A percentile compares a stretch with the other conserved stretches of the same genome.
Conservation (phyloP, 345 rosid genomes). For the Passiflora organensis region DNA sequence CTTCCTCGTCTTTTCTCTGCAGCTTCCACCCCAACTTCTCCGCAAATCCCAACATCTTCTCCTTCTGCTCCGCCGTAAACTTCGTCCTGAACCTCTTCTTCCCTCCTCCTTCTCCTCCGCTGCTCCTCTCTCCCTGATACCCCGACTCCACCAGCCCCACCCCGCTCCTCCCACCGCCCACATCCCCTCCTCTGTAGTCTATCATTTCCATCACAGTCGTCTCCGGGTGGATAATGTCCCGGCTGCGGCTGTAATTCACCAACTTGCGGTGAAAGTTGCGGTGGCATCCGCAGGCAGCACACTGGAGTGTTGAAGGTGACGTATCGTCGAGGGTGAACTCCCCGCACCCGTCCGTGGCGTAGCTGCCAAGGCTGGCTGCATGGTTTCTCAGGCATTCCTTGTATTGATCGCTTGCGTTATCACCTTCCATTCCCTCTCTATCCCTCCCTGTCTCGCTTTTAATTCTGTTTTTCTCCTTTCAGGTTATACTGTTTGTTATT, state of each 20-base stretch:
- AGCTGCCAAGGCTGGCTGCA: constrained; percentile 78
- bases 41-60: constrained; percentile 53
- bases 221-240: constrained; percentile 7
- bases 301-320: constrained; percentile 43
- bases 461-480: background rate
- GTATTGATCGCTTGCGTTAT: constrained; percentile 30
- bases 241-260: constrained; percentile 18
- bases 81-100: constrained; percentile 55
- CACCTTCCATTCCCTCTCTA: constrained; percentile 13
- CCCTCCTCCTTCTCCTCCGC: constrained; percentile 8
- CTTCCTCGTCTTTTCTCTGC: constrained; percentile 47
- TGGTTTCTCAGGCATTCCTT: constrained; percentile 83
- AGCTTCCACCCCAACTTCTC: constrained; percentile 61
- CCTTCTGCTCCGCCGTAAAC: constrained; percentile 61
- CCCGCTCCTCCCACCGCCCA: background rate
- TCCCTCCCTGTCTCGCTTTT: background rate
- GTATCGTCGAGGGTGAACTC: constrained; percentile 46
- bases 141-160: constrained; percentile 12
- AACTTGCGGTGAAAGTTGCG: constrained; percentile 82
- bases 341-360: constrained; percentile 82
- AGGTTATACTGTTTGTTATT: background rate
- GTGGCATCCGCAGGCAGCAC: constrained; percentile 94
- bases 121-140: constrained; percentile 12
- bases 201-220: constrained; percentile 18
- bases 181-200: constrained; percentile 14